Conservation (phyloP, 768 basidiomycete species). For the Xerocomus brunneocitrinus region DNA sequence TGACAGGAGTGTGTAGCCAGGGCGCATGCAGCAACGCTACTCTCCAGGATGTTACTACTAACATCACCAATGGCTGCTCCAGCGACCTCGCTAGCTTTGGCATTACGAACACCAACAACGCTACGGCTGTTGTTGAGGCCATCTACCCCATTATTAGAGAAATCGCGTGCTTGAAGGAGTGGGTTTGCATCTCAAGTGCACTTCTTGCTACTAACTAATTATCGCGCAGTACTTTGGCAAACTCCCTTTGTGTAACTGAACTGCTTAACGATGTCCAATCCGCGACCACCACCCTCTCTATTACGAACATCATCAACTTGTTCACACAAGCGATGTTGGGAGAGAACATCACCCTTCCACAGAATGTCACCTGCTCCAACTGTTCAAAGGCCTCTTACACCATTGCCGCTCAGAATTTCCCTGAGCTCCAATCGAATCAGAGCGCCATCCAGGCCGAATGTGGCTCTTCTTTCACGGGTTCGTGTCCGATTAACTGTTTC, state of each 20-base stretch:
- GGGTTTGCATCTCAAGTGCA: slow-evolving; percentile 21
- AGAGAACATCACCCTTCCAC: slow-evolving; percentile 12
- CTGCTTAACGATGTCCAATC: slow-evolving; percentile 49
- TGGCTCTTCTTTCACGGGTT: slow-evolving; percentile 51
- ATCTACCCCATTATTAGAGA: slow-evolving; percentile 56
- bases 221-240: slow-evolving; percentile 29
- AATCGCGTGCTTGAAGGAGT: slow-evolving; percentile 64
- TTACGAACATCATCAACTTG: slow-evolving; percentile 16
- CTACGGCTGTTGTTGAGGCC: slow-evolving; percentile 39
- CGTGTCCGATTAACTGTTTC: slow-evolving; percentile 10
- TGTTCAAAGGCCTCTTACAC: slow-evolving; percentile 53
- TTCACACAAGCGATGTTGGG: slow-evolving; percentile 7
- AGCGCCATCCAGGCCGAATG: slow-evolving; percentile 35
- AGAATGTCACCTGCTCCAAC: slow-evolving; percentile 47
- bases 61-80: slow-evolving; percentile 50
- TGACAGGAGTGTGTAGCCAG: slow-evolving; percentile 49
- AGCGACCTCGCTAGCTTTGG: slow-evolving; percentile 33
- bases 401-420: slow-evolving; percentile 34
- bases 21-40: slow-evolving; percentile 57
- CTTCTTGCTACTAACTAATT: not conserved
- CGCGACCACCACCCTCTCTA: slow-evolving; percentile 17
- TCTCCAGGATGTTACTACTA: slow-evolving; percentile 49
- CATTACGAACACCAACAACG: slow-evolving; percentile 10
- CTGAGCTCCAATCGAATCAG: slow-evolving; percentile 30
- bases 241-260: slow-evolving; percentile 55